Evolutionary conservation across 148 eudicot species (phyloP).

Genomic region (Rhododendron mucronatum): DNA sequence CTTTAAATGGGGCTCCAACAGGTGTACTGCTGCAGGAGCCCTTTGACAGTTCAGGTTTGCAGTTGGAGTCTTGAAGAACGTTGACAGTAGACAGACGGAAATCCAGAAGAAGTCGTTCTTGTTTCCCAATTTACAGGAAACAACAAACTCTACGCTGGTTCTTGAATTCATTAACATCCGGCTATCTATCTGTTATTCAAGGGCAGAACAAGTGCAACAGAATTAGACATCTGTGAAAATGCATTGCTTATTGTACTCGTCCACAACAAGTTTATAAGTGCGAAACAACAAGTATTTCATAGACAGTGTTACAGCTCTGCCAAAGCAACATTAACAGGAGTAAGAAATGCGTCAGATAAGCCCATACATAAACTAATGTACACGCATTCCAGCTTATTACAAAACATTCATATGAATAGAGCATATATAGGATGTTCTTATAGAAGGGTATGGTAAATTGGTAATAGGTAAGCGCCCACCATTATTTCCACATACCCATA

Average conservation of each 20-base stretch:
- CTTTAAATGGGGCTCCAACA: slow-evolving; percentile 25
- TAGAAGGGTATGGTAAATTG: neutral
- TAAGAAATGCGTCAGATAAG: neutral
- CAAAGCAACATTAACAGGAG: neutral
- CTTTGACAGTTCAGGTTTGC: slow-evolving; percentile 35
- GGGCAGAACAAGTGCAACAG: neutral
- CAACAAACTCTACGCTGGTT: slow-evolving; percentile 48
- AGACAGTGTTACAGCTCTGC: neutral
- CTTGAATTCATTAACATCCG: slow-evolving; percentile 84
- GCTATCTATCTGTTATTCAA: slow-evolving; percentile 49
- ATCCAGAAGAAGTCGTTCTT: slow-evolving; percentile 59
- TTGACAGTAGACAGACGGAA: slow-evolving; percentile 56
- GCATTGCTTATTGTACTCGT: neutral
- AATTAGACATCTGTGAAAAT: neutral
- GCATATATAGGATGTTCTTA: neutral
- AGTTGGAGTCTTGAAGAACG: slow-evolving; percentile 45
- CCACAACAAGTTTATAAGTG: neutral
- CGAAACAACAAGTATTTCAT: neutral
- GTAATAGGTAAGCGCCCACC: neutral
- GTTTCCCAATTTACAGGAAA: slow-evolving; percentile 98
- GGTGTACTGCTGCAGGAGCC: slow-evolving; percentile 30
- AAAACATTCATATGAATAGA: neutral
- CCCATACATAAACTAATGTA: neutral
- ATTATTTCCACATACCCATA: neutral
- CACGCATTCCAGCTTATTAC: neutral